Conservation (phyloP, 177 flowering plant genomes). For the Tripterygium wilfordii region DNA sequence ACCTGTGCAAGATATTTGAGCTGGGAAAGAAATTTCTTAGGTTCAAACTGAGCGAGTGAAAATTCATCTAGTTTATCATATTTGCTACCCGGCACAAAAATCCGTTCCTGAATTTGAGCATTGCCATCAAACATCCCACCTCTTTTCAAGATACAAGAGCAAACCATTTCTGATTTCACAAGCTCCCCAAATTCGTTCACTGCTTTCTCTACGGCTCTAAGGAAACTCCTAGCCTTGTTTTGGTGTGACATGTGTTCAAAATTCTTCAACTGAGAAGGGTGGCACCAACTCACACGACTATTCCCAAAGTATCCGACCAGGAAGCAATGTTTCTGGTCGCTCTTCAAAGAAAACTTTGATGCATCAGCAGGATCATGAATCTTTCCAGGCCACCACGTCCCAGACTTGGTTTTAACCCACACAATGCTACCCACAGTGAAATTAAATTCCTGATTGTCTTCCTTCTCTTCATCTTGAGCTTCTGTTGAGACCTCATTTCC, state of each 20-base stretch:
- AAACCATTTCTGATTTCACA: conserved; percentile 47
- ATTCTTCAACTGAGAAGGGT: conserved; percentile 41
- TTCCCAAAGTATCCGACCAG: conserved; percentile 49
- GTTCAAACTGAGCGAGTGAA: conserved; percentile 36
- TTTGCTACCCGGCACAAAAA: conserved; percentile 10
- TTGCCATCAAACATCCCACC: conserved; percentile 9
- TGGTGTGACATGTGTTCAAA: conserved; percentile 34
- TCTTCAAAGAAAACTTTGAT: conserved; percentile 22
- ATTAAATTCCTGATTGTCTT: conserved; percentile 7
- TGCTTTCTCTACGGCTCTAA: conserved; percentile 53
- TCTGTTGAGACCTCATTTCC: conserved; percentile 5
- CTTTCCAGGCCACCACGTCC: conserved; percentile 66
- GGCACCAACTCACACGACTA: conserved; percentile 45
- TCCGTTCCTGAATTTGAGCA: conserved; percentile 19
- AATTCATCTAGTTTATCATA: conserved; percentile 22
- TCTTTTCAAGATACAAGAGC: conserved; percentile 37
- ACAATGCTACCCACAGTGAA: conserved; percentile 51
- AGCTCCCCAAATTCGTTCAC: conserved; percentile 39
- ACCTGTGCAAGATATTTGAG: conserved; percentile 37
- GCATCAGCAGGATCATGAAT: conserved; percentile 40
- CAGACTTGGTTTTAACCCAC: conserved; percentile 45
- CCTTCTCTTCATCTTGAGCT: conserved; percentile 3
- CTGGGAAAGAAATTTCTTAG: conserved; percentile 28
- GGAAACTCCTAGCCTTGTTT: conserved; percentile 43
- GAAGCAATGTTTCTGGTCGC: conserved; percentile 19